Percentiles rank a stretch among this genome's conserved stretches.
These are phyloP conservation scores for Alectoria sarmentosa DNA, from an alignment of 495 filamentous ascomycete species.

Conservation along the genomic window DNA sequence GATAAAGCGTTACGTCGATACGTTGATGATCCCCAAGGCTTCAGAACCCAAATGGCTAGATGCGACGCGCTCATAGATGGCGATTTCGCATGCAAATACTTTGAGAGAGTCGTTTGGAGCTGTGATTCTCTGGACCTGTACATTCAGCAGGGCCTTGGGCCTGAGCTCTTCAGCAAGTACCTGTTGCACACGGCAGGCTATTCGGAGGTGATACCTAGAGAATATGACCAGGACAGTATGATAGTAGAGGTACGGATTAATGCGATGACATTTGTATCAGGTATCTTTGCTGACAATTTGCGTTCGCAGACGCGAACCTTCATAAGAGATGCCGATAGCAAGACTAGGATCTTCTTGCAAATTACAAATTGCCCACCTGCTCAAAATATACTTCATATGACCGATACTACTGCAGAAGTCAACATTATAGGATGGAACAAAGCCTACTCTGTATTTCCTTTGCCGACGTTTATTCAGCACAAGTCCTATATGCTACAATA, in stretches of 20 bases:
- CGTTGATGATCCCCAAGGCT: constrained; percentile 10
- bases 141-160: neutral
- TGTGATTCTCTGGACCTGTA: constrained; percentile 7
- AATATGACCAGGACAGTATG: neutral
- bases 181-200: neutral
- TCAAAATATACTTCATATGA: neutral
- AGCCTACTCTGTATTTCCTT: constrained; percentile 6
- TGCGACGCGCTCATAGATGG: constrained; percentile 8
- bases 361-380: neutral
- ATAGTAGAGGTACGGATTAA: neutral
- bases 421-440: constrained; percentile 16
- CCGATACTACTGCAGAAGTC: neutral
- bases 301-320: neutral
- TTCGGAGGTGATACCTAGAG: neutral
- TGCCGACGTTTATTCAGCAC: constrained; percentile 11
- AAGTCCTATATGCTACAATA: constrained; percentile 5
- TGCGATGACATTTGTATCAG: neutral
- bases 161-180: constrained; percentile 5
- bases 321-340: neutral
- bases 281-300: neutral
- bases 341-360: neutral
- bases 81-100: constrained; percentile 12
- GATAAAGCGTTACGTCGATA: constrained; percentile 7
- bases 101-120: constrained; percentile 10
- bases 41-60: constrained; percentile 14